Conservation (phyloP, 331 rosid species). For the Saraca asoca region DNA sequence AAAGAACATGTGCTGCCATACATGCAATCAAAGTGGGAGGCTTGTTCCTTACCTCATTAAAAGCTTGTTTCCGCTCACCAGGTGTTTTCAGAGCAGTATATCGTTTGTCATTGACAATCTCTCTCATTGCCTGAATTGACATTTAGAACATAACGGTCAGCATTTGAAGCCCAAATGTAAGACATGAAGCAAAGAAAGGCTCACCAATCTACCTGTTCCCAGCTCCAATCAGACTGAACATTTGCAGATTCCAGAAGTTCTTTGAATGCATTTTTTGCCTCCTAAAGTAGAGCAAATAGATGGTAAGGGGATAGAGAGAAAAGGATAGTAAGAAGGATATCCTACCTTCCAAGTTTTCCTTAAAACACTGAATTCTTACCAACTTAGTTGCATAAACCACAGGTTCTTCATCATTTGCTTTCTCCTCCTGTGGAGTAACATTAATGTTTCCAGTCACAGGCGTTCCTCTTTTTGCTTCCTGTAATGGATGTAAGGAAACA, state of each 20-base stretch:
- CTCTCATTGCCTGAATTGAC: conserved; percentile 82
- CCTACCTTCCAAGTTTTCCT: conserved; percentile 13
- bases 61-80: conserved; percentile 98
- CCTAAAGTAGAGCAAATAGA: conserved; percentile 46
- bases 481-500: conserved; percentile 33
- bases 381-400: conserved; percentile 76
- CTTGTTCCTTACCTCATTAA: conserved; percentile 78
- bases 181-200: conserved; percentile 15
- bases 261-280: conserved; percentile 95
- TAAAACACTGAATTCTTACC: conserved; percentile 55
- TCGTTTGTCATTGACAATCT: conserved; percentile 87
- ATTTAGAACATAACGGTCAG: conserved; percentile 31
- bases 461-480: conserved; percentile 79
- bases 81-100: conserved; percentile 90
- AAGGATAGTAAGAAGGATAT: conserved; percentile 22
- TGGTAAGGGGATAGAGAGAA: neutral
- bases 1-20: conserved; percentile 25
- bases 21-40: conserved; percentile 12
- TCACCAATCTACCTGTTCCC: conserved; percentile 85
- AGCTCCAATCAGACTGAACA: conserved; percentile 98
- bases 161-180: conserved; percentile 33
- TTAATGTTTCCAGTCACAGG: conserved; percentile 72
- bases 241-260: conserved; percentile 85
- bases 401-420: conserved; percentile 70
- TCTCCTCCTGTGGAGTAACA: conserved; percentile 69